Evolutionary conservation across 2,329 filamentous ascomycete genomes (phyloP), one percentile per base, ranked within the genome.

Genomic region (Colletotrichum tabaci): DNA sequence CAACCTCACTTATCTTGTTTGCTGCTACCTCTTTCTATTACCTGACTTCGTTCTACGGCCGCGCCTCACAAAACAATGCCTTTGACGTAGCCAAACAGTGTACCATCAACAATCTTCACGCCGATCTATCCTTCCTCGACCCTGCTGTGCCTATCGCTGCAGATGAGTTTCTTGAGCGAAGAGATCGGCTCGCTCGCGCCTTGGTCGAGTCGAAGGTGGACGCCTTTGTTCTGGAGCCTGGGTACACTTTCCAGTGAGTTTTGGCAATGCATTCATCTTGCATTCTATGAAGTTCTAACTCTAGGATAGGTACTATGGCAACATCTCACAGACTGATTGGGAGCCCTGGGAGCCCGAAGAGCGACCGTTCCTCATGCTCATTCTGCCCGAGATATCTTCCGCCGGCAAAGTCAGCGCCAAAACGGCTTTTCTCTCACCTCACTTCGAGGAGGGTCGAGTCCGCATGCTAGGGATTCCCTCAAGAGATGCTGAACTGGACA

Each of bases 301-400:
- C n/a, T 46, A 65, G 7, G 4, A 4, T 18, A 80, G 82, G 47
- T 86, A 91, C 77, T 92, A 90, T 75, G 89, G 84, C 57, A 91
- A 92, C 75, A 83, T 89, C 52, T 90, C 87, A 0, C 89, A 91
- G 75, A 78, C 77, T 0, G 87, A 91, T 71, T 91, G 89, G 90
- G 89, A 92, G 73, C 86, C 87, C 0, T 91, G 89, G 89, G 89
- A 91, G 82, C 89, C 89, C 0, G 89, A 91, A 75, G 89, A 91
- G 76, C 84, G 89, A 1, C 90, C 90, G 0, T 91, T 92, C 69
- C 77, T 92, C 26, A 91, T 92, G 88, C 75, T 91, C 21, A 83
- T 92, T 13, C 80, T 87, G 46, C 89, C 90, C 0, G 74, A 80
- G 44, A 77, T 79, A n/a, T 73, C 77, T 0, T 62, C 75, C 1